phyloP scores from a whole-genome alignment of 352 stramenopile genomes.

The Phytophthora sansomeana region DNA sequence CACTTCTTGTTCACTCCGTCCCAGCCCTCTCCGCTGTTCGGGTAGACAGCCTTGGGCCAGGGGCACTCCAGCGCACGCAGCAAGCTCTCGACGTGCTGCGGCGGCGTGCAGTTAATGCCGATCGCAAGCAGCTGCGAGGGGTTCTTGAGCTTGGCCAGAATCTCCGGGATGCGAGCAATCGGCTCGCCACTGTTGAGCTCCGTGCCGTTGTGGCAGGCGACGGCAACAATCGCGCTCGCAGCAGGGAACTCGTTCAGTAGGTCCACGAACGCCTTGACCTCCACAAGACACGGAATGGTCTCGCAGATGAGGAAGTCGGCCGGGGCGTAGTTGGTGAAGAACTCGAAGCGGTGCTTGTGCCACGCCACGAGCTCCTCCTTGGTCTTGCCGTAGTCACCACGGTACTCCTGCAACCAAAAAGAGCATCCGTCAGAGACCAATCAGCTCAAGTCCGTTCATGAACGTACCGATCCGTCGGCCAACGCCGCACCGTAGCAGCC shows the following conservation, averaged over 20 bases:
- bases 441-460: slow-evolving; percentile 3
- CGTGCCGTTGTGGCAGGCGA: slow-evolving; percentile 67
- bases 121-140: slow-evolving; percentile 70
- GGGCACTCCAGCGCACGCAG: slow-evolving; percentile 53
- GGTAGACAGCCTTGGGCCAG: slow-evolving; percentile 78
- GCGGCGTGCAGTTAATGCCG: slow-evolving; percentile 89
- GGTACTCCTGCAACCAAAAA: slow-evolving; percentile 74
- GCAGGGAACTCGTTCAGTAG: slow-evolving; percentile 74
- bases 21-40: slow-evolving; percentile 89
- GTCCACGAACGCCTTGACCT: slow-evolving; percentile 82
- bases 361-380: slow-evolving; percentile 76
- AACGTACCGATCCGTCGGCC: slow-evolving; percentile 82
- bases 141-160: slow-evolving; percentile 64
- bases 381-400: slow-evolving; percentile 78
- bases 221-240: slow-evolving; percentile 63
- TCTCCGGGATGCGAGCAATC: slow-evolving; percentile 47
- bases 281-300: slow-evolving; percentile 87
- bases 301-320: slow-evolving; percentile 86
- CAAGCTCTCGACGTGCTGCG: slow-evolving; percentile 73
- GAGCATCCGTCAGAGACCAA: slow-evolving; percentile 4
- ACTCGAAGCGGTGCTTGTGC: slow-evolving; percentile 78
- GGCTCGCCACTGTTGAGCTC: slow-evolving; percentile 77
- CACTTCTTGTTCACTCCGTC: slow-evolving; percentile 78
- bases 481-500: slow-evolving; percentile 87
- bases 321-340: slow-evolving; percentile 58